Evolutionary conservation across 331 rosid genomes (phyloP).

Genomic region (Ulmus americana): DNA sequence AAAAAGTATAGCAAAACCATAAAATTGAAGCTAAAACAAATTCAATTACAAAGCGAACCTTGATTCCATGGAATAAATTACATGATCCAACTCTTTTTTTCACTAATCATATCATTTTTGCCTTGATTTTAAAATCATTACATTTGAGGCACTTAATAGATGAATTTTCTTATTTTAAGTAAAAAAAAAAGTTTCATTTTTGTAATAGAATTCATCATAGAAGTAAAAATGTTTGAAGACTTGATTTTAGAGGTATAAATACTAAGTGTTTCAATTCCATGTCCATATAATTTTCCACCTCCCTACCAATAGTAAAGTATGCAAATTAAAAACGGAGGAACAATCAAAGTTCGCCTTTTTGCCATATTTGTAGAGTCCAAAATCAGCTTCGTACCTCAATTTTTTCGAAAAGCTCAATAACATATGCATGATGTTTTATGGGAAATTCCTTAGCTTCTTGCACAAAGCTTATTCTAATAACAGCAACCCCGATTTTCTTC

Average conservation of each 20-base stretch:
- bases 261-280: too few relatives aligned
- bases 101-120: too few relatives aligned
- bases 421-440: slow-evolving; percentile 50
- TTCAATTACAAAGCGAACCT: background rate
- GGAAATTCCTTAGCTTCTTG: slow-evolving; percentile 54
- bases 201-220: too few relatives aligned
- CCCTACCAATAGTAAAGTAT: background rate
- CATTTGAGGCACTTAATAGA: too few relatives aligned
- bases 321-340: background rate
- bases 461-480: slow-evolving; percentile 45
- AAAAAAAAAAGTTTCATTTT: too few relatives aligned
- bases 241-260: too few relatives aligned
- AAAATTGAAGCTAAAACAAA: slow-evolving; percentile 1
- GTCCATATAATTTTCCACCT: background rate
- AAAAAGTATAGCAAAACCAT: background rate
- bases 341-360: background rate
- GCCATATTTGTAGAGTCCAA: background rate
- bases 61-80: background rate
- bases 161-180: too few relatives aligned
- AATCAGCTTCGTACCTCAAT: slow-evolving; percentile 47
- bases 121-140: too few relatives aligned
- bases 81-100: too few relatives aligned
- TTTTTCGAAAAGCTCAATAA: slow-evolving; percentile 54
- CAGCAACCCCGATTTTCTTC: slow-evolving; percentile 71
- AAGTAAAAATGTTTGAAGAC: too few relatives aligned